Conservation (phyloP, 257 asterid genomes). For the Perilla frutescens region DNA sequence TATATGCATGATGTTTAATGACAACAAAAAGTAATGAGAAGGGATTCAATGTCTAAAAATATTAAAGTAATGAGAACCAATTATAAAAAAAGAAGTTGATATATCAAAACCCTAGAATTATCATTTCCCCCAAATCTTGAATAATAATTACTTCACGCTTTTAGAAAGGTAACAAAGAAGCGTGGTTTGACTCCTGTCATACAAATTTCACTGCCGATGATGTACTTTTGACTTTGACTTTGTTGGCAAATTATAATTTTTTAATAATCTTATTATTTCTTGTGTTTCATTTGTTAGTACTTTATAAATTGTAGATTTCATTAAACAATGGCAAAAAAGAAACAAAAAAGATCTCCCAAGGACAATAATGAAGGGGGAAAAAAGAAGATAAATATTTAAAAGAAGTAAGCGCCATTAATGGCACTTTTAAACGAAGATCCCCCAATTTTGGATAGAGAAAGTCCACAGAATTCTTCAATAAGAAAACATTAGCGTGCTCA, state of each 20-base stretch:
- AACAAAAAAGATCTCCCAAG: too few species aligned
- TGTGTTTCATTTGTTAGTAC: too few species aligned
- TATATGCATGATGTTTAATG: too few species aligned
- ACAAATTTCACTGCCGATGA: conserved; percentile 17
- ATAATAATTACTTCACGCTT: conserved; percentile 24
- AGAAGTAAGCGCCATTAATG: conserved; percentile 32
- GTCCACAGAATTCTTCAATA: conserved; percentile 7
- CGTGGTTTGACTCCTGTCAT: conserved; percentile 26
- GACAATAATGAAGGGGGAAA: too few species aligned
- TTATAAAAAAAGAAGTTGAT: background rate
- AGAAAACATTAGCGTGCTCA: conserved; percentile 21
- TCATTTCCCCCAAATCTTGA: conserved; percentile 27
- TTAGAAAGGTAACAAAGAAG: conserved; percentile 20
- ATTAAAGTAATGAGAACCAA: background rate
- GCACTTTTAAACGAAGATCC: conserved; percentile 22
- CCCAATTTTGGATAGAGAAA: conserved; percentile 34
- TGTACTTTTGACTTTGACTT: conserved; percentile 30
- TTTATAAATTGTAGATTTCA: too few species aligned
- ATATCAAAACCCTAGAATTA: conserved; percentile 22
- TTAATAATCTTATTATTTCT: background rate
- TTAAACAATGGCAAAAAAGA: too few species aligned
- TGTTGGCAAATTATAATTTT: background rate
- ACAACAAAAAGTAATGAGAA: too few species aligned
- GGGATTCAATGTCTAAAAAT: too few species aligned
- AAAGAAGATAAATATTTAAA: background rate